These are phyloP conservation scores for Hymenoscyphus fraxineus DNA, from an alignment of 2,329 filamentous ascomycete genomes.

Conservation along the genomic window DNA sequence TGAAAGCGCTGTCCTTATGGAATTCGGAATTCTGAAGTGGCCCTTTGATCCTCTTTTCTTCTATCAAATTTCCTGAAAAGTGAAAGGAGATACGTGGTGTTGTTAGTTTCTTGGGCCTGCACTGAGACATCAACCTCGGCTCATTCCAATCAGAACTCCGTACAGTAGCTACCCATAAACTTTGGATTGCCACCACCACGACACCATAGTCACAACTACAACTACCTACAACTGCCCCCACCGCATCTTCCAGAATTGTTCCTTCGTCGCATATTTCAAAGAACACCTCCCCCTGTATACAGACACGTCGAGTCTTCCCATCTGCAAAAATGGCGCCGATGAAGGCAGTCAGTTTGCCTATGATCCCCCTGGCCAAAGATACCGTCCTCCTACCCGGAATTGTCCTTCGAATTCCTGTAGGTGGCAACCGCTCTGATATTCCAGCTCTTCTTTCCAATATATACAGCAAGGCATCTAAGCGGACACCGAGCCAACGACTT, in stretches of 20 bases:
- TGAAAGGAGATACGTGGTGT: too few relatives aligned
- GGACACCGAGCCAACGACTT: conserved; percentile 60
- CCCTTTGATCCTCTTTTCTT: too few relatives aligned
- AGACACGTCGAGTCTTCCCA: not conserved
- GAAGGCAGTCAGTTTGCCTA: conserved; percentile 49
- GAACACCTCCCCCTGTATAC: not conserved
- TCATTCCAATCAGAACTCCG: not conserved
- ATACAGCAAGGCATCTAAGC: conserved; percentile 70
- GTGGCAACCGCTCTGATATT: conserved; percentile 77
- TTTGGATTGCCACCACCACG: not conserved
- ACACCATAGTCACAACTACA: not conserved
- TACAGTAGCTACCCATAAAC: not conserved
- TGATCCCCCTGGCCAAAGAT: conserved; percentile 78
- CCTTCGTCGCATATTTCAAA: not conserved
- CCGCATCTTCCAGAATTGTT: not conserved
- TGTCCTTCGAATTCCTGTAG: conserved; percentile 78
- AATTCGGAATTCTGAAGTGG: too few relatives aligned
- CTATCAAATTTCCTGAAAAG: too few relatives aligned
- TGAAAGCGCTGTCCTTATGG: too few relatives aligned
- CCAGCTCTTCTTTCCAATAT: conserved; percentile 81
- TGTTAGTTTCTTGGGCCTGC: not conserved
- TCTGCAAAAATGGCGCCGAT: conserved; percentile 22
- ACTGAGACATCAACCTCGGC: not conserved
- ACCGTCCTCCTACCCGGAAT: conserved; percentile 82
- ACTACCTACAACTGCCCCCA: not conserved